phyloP scores from a whole-genome alignment of 495 filamentous ascomycete genomes.

The Hypoxylon lenormandii region DNA sequence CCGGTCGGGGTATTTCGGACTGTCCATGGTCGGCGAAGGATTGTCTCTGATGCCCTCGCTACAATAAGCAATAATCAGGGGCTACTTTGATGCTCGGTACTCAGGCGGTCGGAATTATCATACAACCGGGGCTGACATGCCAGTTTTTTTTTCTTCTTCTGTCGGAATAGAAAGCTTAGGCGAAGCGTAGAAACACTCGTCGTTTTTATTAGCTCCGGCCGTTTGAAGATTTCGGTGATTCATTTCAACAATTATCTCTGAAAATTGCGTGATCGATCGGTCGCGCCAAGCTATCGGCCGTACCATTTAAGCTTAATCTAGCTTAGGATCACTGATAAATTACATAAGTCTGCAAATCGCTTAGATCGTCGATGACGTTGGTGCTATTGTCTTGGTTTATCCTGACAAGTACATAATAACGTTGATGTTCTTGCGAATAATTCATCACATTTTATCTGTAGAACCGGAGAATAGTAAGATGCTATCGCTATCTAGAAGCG shows the following conservation, averaged over 20 bases:
- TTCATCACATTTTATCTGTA: too few species aligned
- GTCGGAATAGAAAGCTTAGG: not conserved
- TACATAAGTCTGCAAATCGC: not conserved
- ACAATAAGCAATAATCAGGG: conserved; percentile 2
- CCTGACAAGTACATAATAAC: too few species aligned
- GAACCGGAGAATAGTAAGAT: too few species aligned
- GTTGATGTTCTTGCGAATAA: too few species aligned
- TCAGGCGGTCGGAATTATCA: too few species aligned
- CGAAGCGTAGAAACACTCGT: not conserved
- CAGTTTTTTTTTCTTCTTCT: not conserved
- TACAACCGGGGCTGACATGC: too few species aligned
- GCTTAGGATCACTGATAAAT: conserved; percentile 7
- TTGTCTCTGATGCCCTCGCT: not conserved
- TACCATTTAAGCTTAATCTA: conserved; percentile 25
- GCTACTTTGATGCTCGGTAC: not conserved
- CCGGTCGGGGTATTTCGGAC: conserved; percentile 30
- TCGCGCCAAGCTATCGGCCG: conserved; percentile 18
- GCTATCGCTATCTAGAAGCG: too few species aligned
- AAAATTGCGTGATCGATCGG: conserved; percentile 40
- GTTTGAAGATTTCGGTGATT: conserved; percentile 22
- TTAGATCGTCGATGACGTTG: too few species aligned
- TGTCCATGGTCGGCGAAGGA: conserved; percentile 19
- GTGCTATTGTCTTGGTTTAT: too few species aligned
- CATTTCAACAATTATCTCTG: conserved; percentile 4
- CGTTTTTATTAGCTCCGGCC: not conserved